Percentiles rank a stretch among this genome's conserved stretches.
phyloP scores from a whole-genome alignment of 179 eudicot genomes.

The Spergularia azorica region DNA sequence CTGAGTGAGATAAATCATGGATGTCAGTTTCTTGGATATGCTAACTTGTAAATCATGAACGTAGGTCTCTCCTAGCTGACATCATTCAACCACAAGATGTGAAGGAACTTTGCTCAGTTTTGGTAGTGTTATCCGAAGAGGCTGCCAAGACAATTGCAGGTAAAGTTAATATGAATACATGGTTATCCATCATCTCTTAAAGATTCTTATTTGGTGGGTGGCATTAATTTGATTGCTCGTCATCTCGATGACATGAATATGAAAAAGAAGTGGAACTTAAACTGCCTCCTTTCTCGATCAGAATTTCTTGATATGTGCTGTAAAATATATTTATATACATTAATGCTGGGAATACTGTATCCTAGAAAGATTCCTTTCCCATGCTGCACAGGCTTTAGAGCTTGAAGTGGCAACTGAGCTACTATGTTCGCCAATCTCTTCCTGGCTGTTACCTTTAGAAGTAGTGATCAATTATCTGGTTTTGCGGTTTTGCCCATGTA shows the following conservation, averaged over 20 bases:
- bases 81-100: conserved; percentile 86
- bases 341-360: background rate
- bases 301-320: background rate
- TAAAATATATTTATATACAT: background rate
- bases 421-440: background rate
- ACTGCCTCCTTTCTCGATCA: background rate
- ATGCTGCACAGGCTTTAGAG: background rate
- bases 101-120: conserved; percentile 87
- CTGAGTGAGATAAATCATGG: background rate
- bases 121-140: conserved; percentile 76
- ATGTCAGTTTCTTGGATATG: conserved; percentile 7
- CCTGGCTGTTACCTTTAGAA: background rate
- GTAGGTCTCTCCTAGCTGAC: conserved; percentile 93
- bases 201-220: background rate
- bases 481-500: conserved; percentile 1
- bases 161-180: conserved; percentile 25
- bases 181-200: background rate
- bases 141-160: conserved; percentile 79
- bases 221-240: background rate
- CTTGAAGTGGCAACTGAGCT: background rate
- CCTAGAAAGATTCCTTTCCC: background rate
- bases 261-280: background rate
- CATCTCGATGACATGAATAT: background rate
- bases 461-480: background rate
- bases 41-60: conserved; percentile 16